phyloP scores from a whole-genome alignment of 2,329 filamentous ascomycete species.

The Macrophomina tecta region DNA sequence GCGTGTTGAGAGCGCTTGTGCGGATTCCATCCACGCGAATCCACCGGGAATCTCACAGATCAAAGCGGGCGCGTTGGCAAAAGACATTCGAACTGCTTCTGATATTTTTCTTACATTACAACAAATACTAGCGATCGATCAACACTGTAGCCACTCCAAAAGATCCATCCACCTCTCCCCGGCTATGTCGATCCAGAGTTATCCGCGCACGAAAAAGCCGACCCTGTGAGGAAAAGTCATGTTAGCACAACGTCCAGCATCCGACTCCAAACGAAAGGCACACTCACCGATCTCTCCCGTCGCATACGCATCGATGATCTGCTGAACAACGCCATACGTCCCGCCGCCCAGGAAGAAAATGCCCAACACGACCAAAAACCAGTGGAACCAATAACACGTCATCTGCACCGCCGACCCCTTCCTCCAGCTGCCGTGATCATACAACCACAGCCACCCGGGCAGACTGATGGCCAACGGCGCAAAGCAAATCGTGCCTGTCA shows the following conservation, averaged over 20 bases:
- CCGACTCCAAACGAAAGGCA: background rate
- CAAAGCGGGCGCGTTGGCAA: too few relatives aligned
- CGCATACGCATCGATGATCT: conserved; percentile 60
- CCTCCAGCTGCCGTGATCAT: conserved; percentile 53
- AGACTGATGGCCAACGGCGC: conserved; percentile 57
- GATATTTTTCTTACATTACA: too few relatives aligned
- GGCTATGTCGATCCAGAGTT: conserved; percentile 47
- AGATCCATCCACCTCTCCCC: too few relatives aligned
- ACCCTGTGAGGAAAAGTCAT: conserved; percentile 32
- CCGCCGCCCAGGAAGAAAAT: conserved; percentile 57
- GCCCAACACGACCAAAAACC: conserved; percentile 51
- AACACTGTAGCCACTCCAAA: too few relatives aligned
- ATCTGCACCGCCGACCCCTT: conserved; percentile 45
- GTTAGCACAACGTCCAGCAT: background rate
- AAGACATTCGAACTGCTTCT: too few relatives aligned
- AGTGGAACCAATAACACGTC: conserved; percentile 49
- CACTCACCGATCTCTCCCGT: conserved; percentile 49
- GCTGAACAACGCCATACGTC: conserved; percentile 57
- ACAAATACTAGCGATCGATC: too few relatives aligned
- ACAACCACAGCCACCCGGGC: conserved; percentile 59
- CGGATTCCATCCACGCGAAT: too few relatives aligned
- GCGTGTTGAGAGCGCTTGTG: too few relatives aligned
- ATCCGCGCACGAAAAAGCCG: conserved; percentile 57
- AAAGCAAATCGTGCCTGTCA: conserved; percentile 59
- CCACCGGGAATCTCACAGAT: too few relatives aligned